Evolutionary conservation across 225 moss, liverwort and hornwort species (phyloP), one percentile per base, ranked within the genome.

Genomic region (Sphagnum contortum): DNA sequence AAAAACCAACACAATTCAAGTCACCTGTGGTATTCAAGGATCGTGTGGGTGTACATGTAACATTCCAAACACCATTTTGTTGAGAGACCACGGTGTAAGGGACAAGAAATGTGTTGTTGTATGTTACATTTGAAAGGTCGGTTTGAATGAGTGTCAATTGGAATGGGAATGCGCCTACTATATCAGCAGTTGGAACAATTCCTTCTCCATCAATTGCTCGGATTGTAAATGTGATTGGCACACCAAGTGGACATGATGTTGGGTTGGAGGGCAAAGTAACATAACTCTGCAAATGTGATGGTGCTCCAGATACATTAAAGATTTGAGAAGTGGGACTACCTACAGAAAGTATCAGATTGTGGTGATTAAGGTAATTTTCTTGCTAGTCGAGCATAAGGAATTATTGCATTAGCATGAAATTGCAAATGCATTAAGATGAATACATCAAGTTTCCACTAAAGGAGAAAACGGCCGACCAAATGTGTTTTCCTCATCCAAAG

Each of bases 231-330:
- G 48, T 73, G 14, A 80, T 64, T 6, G 73, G 50, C 5, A 73
- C 67, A 47, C 76, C 80, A 52, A 73, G 65, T 45, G 57, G 46
- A 62, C 76, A 76, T 10, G 76, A 76, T 56, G 57, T 50, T 52
- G 59, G 59, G 57, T 75, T 70, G 8, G 76, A 76, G 12, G 65
- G 48, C 61, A 76, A 76, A 62, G 73, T 80, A 14, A 80, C 48
- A 50, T 70, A 76, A 61, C 80, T 80, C n/a, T 73, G 68, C 47
- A 76, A 76, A 70, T 73, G 73, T 66, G 80, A 80, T 60, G 76
- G 70, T 11, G 73, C 68, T 7, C 80, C 80, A 4, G 76, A 70
- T 57, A 80, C 80, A 57, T 70, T 80, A 68, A 76, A 80, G 52
- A 52, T 52, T 5, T 52, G 52, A 52, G 9, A 52, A 9, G 9